Conservation (phyloP, 2,329 filamentous ascomycete genomes). For the Neonectria coccinea region DNA sequence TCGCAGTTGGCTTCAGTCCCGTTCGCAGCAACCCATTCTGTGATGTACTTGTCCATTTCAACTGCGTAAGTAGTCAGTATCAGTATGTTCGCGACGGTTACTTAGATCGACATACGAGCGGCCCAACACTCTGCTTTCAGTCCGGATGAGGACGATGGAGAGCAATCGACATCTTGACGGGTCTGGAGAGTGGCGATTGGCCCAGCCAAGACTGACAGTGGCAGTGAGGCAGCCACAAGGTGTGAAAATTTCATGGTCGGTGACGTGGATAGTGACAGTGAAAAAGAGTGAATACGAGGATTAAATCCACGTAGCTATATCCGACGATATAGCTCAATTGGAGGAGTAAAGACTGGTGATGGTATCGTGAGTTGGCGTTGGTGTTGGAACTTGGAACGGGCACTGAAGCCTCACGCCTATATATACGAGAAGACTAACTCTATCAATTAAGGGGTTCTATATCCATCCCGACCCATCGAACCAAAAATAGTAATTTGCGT, state of each 20-base stretch:
- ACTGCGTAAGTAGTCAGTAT: constrained; percentile 15
- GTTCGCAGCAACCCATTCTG: constrained; percentile 42
- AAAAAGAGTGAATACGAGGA: neutral
- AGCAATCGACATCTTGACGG: constrained; percentile 11
- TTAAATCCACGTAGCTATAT: neutral
- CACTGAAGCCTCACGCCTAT: neutral
- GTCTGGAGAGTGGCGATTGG: neutral
- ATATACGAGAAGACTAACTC: neutral
- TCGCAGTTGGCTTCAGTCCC: constrained; percentile 42
- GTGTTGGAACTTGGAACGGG: neutral
- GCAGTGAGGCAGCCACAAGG: constrained; percentile 2
- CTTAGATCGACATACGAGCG: constrained; percentile 11
- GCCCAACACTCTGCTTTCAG: constrained; percentile 42
- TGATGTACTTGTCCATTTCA: constrained; percentile 41
- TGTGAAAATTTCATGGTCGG: constrained; percentile 2
- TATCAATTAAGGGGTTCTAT: neutral
- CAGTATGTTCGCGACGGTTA: no score
- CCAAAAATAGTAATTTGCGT: neutral
- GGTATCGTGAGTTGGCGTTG: neutral
- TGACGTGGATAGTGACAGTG: neutral
- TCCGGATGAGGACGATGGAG: constrained; percentile 26
- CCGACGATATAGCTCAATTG: neutral
- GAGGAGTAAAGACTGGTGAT: neutral
- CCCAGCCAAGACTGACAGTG: neutral
- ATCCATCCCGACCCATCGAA: neutral